A percentile compares a stretch with the other conserved stretches of the same genome.
These are phyloP conservation scores for Bruguiera parviflora DNA, from an alignment of 345 rosid species.

Conservation along the genomic window DNA sequence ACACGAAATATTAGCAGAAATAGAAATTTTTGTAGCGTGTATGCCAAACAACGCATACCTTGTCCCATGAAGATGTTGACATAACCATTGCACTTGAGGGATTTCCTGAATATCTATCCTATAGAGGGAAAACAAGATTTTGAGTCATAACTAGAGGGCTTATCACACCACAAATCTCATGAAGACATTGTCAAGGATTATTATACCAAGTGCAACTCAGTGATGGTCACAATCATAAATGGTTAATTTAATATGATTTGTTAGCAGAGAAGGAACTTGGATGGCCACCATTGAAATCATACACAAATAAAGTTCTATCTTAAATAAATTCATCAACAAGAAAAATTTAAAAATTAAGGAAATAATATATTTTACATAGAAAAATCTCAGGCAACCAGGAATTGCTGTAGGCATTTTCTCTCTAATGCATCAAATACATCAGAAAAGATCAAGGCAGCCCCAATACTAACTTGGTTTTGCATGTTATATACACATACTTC, in stretches of 20 bases:
- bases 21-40: background rate
- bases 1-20: too few relatives aligned
- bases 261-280: background rate
- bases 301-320: background rate
- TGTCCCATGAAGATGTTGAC: conserved; percentile 63
- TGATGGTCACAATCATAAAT: background rate
- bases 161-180: conserved; percentile 42
- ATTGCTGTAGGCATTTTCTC: too few relatives aligned
- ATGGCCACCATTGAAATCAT: background rate
- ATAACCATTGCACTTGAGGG: conserved; percentile 31
- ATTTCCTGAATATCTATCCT: conserved; percentile 38
- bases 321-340: too few relatives aligned
- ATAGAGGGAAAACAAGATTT: conserved; percentile 48
- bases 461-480: too few relatives aligned
- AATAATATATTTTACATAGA: too few relatives aligned
- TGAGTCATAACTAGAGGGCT: conserved; percentile 56
- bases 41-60: conserved; percentile 37
- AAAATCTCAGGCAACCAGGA: too few relatives aligned
- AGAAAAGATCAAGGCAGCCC: too few relatives aligned
- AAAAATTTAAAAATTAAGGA: too few relatives aligned
- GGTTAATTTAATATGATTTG: background rate
- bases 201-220: background rate
- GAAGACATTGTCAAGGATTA: background rate
- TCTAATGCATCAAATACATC: too few relatives aligned
- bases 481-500: too few relatives aligned